Evolutionary conservation across 2,329 filamentous ascomycete species (phyloP), one percentile per base, ranked within the genome.

Genomic region (Grosmannia clavigera): DNA sequence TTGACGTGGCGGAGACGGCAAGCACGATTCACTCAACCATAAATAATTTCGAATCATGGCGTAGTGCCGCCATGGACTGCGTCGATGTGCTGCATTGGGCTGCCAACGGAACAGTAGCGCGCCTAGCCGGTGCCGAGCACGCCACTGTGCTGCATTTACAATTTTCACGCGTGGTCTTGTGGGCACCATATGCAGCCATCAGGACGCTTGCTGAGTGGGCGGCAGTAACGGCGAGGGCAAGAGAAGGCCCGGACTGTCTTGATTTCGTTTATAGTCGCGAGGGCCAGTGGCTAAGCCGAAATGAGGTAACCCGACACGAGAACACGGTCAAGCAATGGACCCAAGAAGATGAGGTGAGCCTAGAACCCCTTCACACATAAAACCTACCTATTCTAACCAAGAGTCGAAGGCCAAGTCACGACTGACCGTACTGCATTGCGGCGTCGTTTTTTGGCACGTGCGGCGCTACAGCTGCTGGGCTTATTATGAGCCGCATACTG

Each of bases 71-170:
- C 19, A 74, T 75, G 51, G 76, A 78, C 58, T 75, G 72, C 51
- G 63, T 84, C 3, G 81, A 84, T 60, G 74, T 82, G 1, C 70
- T 84, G 2, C 80, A 84, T 64, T 83, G 81, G 81, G 73, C 75
- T 22, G 81, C 81, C 3, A 81, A 81, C 63, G 76, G 74, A 51
- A 74, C 73, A 0, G 75, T 80, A 35, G 76, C 77, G 5, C 74
- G 74, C 56, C 69, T 74, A 1, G 71, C 73, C 1, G 81, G 80
- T 0, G 70, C 77, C 6, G 80, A 83, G 61, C 79, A 82, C 61
- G 74, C 78, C 2, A 81, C 78, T 1, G 73, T 84, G 0, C 67
- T 82, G 7, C 79, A 83, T 63, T 72, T 84, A 3, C 81, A 84
- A 64, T 67, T 79, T 1, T 75, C 81, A 0, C 73, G 81, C 2